A percentile compares a stretch with the other conserved stretches of the same genome.
These are phyloP conservation scores for Pseudovirgaria hyperparasitica DNA, from an alignment of 2,329 filamentous ascomycete genomes.

Conservation along the genomic window DNA sequence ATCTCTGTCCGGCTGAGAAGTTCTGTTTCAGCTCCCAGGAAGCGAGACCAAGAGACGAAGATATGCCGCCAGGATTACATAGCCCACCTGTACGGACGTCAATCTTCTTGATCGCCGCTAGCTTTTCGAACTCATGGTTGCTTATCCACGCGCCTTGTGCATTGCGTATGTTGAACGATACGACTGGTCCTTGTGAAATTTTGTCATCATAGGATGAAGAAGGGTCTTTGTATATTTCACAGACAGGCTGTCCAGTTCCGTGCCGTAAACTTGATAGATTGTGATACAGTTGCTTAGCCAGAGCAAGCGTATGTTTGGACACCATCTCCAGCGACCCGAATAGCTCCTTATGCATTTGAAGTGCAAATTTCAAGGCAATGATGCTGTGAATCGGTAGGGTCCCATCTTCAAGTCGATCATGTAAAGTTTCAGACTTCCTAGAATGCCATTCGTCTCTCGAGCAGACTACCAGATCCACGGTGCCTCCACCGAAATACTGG, in stretches of 20 bases:
- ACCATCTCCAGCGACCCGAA: slow-evolving; percentile 61
- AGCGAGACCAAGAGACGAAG: slow-evolving; percentile 56
- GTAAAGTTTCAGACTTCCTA: slow-evolving; percentile 55
- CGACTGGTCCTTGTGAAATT: slow-evolving; percentile 52
- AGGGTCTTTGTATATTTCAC: slow-evolving; percentile 47
- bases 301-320: slow-evolving; percentile 55
- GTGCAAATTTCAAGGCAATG: slow-evolving; percentile 62
- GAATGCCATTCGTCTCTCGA: slow-evolving; percentile 74
- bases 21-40: slow-evolving; percentile 76
- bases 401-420: slow-evolving; percentile 80
- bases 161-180: slow-evolving; percentile 73
- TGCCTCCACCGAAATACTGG: slow-evolving; percentile 86
- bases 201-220: slow-evolving; percentile 30
- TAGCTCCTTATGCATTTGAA: slow-evolving; percentile 54
- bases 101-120: slow-evolving; percentile 65
- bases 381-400: slow-evolving; percentile 87
- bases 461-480: slow-evolving; percentile 77
- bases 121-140: slow-evolving; percentile 74
- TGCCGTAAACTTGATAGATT: slow-evolving; percentile 52
- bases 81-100: slow-evolving; percentile 80
- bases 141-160: slow-evolving; percentile 61
- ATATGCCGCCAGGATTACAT: slow-evolving; percentile 84
- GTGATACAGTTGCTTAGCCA: slow-evolving; percentile 47
- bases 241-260: slow-evolving; percentile 53
- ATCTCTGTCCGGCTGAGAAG: slow-evolving; percentile 73